These are phyloP conservation scores for Rhazya stricta DNA, from an alignment of 257 asterid genomes.

Conservation along the genomic window DNA sequence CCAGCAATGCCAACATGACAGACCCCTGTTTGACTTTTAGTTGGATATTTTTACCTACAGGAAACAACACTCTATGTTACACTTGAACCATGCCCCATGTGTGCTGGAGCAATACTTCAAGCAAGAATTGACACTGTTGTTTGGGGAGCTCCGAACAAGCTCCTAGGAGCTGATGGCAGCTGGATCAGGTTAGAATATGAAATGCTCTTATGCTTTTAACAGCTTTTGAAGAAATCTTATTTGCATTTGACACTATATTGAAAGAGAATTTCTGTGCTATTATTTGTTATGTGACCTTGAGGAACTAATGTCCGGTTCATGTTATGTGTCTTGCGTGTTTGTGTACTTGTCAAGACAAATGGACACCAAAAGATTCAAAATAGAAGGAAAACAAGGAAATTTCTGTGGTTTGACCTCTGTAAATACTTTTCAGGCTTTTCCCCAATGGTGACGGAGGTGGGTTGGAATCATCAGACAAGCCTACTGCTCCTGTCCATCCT, in stretches of 20 bases:
- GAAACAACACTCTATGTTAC: constrained; percentile 84
- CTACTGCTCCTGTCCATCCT: constrained; percentile 84
- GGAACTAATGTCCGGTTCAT: neutral
- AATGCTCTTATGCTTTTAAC: neutral
- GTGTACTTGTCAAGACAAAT: neutral
- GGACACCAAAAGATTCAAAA: neutral
- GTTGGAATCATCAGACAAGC: constrained; percentile 51
- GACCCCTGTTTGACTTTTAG: neutral
- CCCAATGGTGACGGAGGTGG: constrained; percentile 56
- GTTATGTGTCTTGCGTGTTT: neutral
- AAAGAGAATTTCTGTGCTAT: neutral
- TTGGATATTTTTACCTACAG: constrained; percentile 31
- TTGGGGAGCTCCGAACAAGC: constrained; percentile 99
- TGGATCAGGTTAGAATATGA: constrained; percentile 70
- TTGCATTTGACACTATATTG: neutral
- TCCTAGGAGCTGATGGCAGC: constrained; percentile 99
- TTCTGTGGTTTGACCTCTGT: neutral
- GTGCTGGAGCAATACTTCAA: constrained; percentile 99
- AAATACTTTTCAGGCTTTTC: constrained; percentile 59
- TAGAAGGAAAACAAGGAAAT: neutral
- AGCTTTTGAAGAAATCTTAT: neutral
- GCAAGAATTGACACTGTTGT: constrained; percentile 88
- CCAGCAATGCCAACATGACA: constrained; percentile 8
- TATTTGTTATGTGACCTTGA: neutral
- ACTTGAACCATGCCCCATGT: constrained; percentile 99